Evolutionary conservation across 2,329 filamentous ascomycete genomes (phyloP).

Genomic region (Stemphylium vesicarium): DNA sequence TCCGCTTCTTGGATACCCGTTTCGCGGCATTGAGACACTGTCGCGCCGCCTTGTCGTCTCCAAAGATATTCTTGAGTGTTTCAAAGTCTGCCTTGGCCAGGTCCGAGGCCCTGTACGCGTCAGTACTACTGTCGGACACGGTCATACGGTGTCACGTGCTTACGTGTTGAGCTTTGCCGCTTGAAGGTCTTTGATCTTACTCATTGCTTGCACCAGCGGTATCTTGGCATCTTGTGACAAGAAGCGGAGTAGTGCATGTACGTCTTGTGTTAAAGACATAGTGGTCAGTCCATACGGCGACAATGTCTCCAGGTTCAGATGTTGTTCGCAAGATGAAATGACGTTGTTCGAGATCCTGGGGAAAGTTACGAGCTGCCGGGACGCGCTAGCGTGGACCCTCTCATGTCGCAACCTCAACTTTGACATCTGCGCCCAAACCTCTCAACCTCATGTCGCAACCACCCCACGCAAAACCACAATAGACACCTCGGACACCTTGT

Average conservation of each 20-base stretch:
- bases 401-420: constrained; percentile 16
- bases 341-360: constrained; percentile 3
- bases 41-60: constrained; percentile 62
- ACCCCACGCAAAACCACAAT: neutral
- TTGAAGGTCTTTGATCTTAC: constrained; percentile 62
- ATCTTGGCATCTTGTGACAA: constrained; percentile 64
- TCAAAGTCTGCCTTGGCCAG: constrained; percentile 58
- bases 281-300: neutral
- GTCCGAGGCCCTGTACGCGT: constrained; percentile 49
- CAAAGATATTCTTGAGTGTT: constrained; percentile 52
- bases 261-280: constrained; percentile 46
- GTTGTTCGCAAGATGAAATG: neutral
- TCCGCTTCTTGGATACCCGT: constrained; percentile 62
- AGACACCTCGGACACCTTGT: neutral
- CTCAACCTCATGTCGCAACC: neutral
- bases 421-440: neutral
- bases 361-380: neutral
- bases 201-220: constrained; percentile 61
- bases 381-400: constrained; percentile 23
- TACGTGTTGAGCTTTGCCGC: constrained; percentile 60
- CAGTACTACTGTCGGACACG: constrained; percentile 14
- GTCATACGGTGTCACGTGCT: constrained; percentile 38
- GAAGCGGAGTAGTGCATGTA: constrained; percentile 62
- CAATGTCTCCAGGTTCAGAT: too few relatives aligned
- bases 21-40: constrained; percentile 65